These are phyloP conservation scores for Gaeumannomyces tritici DNA, from an alignment of 2,329 filamentous ascomycete genomes.

Conservation along the genomic window DNA sequence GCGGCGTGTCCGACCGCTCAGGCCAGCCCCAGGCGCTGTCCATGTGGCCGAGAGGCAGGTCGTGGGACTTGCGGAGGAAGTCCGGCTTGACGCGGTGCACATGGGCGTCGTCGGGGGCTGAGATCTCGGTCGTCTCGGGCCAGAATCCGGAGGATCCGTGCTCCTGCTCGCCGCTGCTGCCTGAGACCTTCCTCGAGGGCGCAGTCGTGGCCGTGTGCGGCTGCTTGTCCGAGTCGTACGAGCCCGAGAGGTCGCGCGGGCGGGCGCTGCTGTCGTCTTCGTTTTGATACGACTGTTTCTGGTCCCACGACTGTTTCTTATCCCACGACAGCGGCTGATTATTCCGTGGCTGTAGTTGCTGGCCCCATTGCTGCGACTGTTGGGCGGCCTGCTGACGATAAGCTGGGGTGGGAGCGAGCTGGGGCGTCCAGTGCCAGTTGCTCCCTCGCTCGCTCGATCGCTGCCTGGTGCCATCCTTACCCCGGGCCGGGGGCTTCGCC, in stretches of 20 bases:
- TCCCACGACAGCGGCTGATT: too few relatives aligned
- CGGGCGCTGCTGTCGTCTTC: neutral
- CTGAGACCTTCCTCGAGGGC: neutral
- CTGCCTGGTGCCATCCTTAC: neutral
- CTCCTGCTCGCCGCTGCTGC: neutral
- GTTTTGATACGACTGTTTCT: neutral
- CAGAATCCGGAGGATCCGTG: neutral
- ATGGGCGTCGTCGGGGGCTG: neutral
- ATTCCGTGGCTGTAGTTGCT: neutral
- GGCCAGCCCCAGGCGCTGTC: conserved; percentile 2
- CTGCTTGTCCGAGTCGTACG: neutral
- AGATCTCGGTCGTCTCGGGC: conserved; percentile 1
- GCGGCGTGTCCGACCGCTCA: neutral
- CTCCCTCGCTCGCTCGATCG: neutral
- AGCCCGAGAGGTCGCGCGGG: neutral
- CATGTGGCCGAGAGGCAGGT: neutral
- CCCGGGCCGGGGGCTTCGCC: too few relatives aligned
- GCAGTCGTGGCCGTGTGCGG: neutral
- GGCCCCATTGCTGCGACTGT: too few relatives aligned
- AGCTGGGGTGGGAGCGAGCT: too few relatives aligned
- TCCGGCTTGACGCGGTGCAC: neutral
- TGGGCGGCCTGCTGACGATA: too few relatives aligned
- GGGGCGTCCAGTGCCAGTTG: too few relatives aligned
- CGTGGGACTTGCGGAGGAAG: neutral
- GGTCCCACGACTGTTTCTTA: too few relatives aligned